Evolutionary conservation across 208 protist genomes (phyloP), one percentile per base, ranked within the genome.

Genomic region (Borovskyia barvae): DNA sequence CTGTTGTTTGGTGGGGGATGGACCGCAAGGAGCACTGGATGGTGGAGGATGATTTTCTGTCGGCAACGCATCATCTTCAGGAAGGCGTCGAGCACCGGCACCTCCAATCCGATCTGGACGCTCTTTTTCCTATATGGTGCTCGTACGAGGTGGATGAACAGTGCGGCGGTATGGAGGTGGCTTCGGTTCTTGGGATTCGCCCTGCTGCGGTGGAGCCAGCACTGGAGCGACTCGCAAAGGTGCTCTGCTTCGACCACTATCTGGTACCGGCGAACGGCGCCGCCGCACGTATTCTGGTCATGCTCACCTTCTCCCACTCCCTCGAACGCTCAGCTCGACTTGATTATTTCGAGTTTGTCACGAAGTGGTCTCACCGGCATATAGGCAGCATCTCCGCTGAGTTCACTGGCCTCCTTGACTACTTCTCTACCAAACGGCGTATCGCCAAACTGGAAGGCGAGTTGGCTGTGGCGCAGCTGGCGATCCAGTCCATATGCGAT

Each of bases 241-340:
- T 75, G 51, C 66, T 91, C 15, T 85, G 77, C 64, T 91, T 85
- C 55, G 84, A 91, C 35, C 84, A 91, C 47, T 91, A 85, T 52
- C 66, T 85, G 22, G 66, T 91, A 24, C 84, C 84, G 0, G 39
- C 43, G 9, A 69, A 29, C 3, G n/a, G n/a, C n/a, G 65, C 73
- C 14, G 69, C 80, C 19, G 41, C 66, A 5, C 68, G 77, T 41
- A 69, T 58, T 28, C 73, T 87, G 32, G 67, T 90, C 26, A 90
- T 90, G 83, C 54, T 90, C 4, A 79, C 80, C 12, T 80, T 90
- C 2, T 87, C 80, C 1, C 74, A 83, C 53, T 81, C 71, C 11
- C 65, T 90, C 11, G 74, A 76, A 14, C 64, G 80, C 19, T 75
- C 54, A 3, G 79, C 83, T 3, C 53, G 77, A 22, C 70, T 86